Base-by-base conservation (phyloP, 306 rosid genomes). In the Dalbergia cochinchinensis region DNA sequence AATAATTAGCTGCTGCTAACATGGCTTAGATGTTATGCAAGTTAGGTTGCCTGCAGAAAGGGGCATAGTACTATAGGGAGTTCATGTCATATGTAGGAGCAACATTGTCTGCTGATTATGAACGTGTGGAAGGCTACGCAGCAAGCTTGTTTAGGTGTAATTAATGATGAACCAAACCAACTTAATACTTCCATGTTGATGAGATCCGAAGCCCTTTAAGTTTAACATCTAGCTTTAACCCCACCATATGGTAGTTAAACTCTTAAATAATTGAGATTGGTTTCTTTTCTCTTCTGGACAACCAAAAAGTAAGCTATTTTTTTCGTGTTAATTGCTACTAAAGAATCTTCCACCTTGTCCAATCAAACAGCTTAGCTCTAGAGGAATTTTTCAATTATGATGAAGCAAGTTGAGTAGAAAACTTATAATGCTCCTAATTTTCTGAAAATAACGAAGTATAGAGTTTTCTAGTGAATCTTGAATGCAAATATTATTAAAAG, bases 51-150 rank as follows among this genome's bases (percentile, higher is more conserved):
- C 71, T 58, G 9, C 1, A 45, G 33, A 76, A 39, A 41, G 13
- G 48, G 20, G 66, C 5, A 26, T 26, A 26, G 31, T 26, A 26
- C 31, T 20, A 74, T 58, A 75, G 3, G 48, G 61, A 60, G 64
- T 62, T 76, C 6, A 59, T 60, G 77, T 60, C 20, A 51, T 42
- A 2, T 11, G 20, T 75, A 58, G 60, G 59, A 22, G 76, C 22
- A 78, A 64, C 55, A 57, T 61, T 34, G 73, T 71, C 51, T 39
- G 26, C 60, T 73, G 39, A 54, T 66, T 72, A 48, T 83, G 77
- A 59, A 78, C 9, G 13, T 39, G 42, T 63, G 78, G 61, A 77
- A 58, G 72, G 62, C 55, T 80, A 48, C 76, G 50, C 19, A 22
- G 15, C 18, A 70, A 75, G 71, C 44, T 20, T 65, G 50, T 39